A percentile compares a stretch with the other conserved stretches of the same genome.
phyloP scores from a whole-genome alignment of 176 grass and related monocot species.

The Oryza australiensis region DNA sequence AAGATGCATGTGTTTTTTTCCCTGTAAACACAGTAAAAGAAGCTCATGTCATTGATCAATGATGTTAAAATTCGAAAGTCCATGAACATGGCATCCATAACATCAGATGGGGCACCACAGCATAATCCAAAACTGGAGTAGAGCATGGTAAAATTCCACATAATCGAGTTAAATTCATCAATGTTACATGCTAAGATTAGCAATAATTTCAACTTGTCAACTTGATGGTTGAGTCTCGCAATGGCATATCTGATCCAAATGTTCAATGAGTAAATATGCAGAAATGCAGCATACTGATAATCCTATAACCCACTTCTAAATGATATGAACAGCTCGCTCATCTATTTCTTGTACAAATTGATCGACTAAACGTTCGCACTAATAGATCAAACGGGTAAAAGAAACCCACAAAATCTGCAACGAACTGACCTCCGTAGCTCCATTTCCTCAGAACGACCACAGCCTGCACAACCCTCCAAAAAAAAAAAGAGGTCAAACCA shows the following conservation, averaged over 20 bases:
- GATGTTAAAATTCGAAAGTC: background rate
- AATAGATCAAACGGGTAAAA: background rate
- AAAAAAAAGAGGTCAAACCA: slow-evolving; percentile 14
- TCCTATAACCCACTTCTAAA: background rate
- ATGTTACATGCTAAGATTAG: background rate
- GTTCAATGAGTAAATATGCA: slow-evolving; percentile 11
- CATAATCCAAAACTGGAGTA: background rate
- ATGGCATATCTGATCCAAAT: background rate
- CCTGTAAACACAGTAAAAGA: background rate
- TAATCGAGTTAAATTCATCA: background rate
- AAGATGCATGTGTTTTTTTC: background rate
- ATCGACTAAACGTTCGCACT: background rate
- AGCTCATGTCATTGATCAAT: background rate
- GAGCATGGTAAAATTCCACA: background rate
- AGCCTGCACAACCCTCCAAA: slow-evolving; percentile 48
- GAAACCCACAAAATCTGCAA: slow-evolving; percentile 22
- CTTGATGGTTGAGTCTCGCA: background rate
- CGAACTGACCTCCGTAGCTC: slow-evolving; percentile 45
- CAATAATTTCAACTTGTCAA: background rate
- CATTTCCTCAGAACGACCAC: slow-evolving; percentile 82
- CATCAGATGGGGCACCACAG: background rate
- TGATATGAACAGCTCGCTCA: background rate
- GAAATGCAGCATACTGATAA: background rate
- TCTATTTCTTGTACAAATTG: background rate
- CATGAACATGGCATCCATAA: background rate